Conservation (phyloP, 23 red algal species). For the Gracilaria domingensis region DNA sequence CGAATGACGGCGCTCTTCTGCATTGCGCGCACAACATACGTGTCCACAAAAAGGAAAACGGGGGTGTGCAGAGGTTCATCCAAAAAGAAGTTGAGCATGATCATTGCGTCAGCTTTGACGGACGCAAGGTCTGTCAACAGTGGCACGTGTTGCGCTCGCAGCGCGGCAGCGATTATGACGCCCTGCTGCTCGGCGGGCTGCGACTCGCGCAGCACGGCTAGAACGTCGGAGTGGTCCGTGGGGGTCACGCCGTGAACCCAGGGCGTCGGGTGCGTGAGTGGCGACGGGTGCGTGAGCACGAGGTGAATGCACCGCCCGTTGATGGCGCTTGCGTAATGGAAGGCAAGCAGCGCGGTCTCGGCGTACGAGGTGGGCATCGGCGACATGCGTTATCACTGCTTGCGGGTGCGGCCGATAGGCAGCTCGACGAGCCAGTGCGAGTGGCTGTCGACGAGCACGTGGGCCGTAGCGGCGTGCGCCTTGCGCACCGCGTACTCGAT, state of each 20-base stretch:
- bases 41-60: background rate
- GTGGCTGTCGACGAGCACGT: constrained; percentile 20
- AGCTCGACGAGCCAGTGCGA: constrained; percentile 56
- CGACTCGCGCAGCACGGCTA: background rate
- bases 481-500: constrained; percentile 55
- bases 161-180: constrained; percentile 6
- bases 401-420: constrained; percentile 72
- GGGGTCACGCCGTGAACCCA: constrained; percentile 22
- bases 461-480: constrained; percentile 18
- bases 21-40: constrained; percentile 61
- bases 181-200: constrained; percentile 1
- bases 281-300: constrained; percentile 5
- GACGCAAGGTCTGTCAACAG: background rate
- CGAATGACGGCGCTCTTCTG: constrained; percentile 55
- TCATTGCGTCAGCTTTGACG: constrained; percentile 36
- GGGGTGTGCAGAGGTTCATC: constrained; percentile 29
- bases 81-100: constrained; percentile 65
- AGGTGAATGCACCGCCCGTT: constrained; percentile 41
- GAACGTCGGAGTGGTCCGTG: background rate
- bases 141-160: background rate
- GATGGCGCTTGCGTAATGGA: constrained; percentile 66
- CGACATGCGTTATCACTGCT: constrained; percentile 76
- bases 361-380: constrained; percentile 21
- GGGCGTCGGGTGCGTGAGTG: constrained; percentile 19
- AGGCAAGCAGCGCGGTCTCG: constrained; percentile 53